Base-by-base conservation (phyloP, 1,139 yeast species). In the Pichia sp. region DNA sequence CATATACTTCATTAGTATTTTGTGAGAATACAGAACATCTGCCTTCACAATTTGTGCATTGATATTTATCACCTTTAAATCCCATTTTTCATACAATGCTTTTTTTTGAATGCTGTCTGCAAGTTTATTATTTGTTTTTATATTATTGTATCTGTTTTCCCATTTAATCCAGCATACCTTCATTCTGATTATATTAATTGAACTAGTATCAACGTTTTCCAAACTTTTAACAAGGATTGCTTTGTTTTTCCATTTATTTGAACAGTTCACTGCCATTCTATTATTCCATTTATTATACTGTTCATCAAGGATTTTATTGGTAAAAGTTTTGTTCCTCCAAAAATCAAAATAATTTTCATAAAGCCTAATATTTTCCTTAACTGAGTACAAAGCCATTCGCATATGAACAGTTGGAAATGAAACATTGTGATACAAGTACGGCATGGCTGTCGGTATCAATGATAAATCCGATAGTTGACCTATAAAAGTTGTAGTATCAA, bases 371-470 rank as follows among this genome's bases (percentile, higher is more conserved):
- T 39, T 46, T 20, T 42, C 49, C 27, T 51, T 52, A 6, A 50
- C 47, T 21, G 38, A 14, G 18, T 50, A 48, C 16, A 56, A 30
- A 10, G 60, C 57, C 43, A 46, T 49, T 20, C 60, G 43, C 60
- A 57, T 55, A 24, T 49, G 45, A 5, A 51, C 43, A 4, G 53
- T 52, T 0, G 62, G 61, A 5, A 50, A 37, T 2, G 23, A 11
- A 3, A 26, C 33, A 2, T 50, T 51, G 11, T 43, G 44, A 22
- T 42, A 50, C 0, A 26, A 13, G 27, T 52, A 52, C 1, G 49
- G 50, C 38, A 43, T 35, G 2, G 49, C 51, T 15, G 42, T 40
- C 6, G 55, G 53, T 5, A 51, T 43, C n/a, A 44, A 33, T 0
- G 50, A 46, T 5, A 51, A 26, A 23, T 46, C 45, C 9, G 38